Percentiles rank a stretch among this genome's conserved stretches.
Conservation (phyloP, 1,284 basidiomycete species). For the Coniferiporia weirii region DNA sequence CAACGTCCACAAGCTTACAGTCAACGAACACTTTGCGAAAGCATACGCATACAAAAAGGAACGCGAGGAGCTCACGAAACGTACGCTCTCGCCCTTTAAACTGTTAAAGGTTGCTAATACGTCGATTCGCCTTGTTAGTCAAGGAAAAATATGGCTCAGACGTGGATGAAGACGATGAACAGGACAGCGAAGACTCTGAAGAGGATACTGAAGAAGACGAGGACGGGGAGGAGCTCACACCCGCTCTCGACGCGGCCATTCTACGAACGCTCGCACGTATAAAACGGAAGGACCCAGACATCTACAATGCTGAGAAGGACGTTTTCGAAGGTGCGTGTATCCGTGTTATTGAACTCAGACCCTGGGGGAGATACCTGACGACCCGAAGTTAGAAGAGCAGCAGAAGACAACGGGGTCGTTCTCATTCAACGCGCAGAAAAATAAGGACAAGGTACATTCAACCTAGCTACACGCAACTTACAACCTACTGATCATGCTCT, state of each 20-base stretch:
- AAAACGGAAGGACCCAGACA: constrained; percentile 75
- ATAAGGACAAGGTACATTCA: constrained; percentile 43
- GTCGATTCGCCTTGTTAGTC: constrained; percentile 40
- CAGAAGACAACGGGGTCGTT: constrained; percentile 26
- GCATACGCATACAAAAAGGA: constrained; percentile 79
- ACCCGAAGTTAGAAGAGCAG: constrained; percentile 54
- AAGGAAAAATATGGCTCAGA: constrained; percentile 86
- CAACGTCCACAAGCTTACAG: constrained; percentile 49
- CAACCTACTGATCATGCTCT: constrained; percentile 3
- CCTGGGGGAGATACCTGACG: neutral
- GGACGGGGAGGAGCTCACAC: constrained; percentile 93
- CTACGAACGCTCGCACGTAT: constrained; percentile 88
- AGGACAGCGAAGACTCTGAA: constrained; percentile 58
- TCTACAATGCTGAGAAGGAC: constrained; percentile 67
- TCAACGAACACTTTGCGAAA: constrained; percentile 81
- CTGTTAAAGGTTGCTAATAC: neutral
- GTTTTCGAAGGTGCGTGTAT: constrained; percentile 68
- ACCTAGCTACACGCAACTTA: neutral
- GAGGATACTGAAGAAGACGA: constrained; percentile 87
- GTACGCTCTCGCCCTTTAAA: constrained; percentile 41
- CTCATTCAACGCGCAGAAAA: constrained; percentile 30
- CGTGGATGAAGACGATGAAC: constrained; percentile 41
- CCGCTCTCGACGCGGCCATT: constrained; percentile 92
- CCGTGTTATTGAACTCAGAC: neutral
- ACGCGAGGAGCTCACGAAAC: constrained; percentile 73